Base-by-base conservation (phyloP, 2,329 filamentous ascomycete species). In the Colletotrichum cuscutae region DNA sequence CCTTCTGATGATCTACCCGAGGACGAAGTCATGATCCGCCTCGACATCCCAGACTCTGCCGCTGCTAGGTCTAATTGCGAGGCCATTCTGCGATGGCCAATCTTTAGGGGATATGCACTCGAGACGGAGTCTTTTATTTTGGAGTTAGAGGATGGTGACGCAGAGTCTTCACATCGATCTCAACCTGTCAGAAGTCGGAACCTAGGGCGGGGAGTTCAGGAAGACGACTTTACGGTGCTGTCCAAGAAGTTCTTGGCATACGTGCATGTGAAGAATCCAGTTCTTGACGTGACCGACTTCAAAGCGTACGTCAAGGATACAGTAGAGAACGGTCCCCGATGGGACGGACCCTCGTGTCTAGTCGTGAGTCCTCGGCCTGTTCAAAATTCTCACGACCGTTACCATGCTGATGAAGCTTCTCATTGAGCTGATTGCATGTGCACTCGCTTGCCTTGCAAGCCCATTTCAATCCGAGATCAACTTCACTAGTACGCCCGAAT, bases 221-320 rank as follows among this genome's bases (percentile, higher is more conserved):
- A 80, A 61, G 76, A 80, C 19, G 79, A 81, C 61, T 75, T 81
- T 15, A 71, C 69, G 2, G 59, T 72, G 28, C 75, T 81, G 3
- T 76, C 78, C 19, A 75, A 80, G 35, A 75, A 67, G 7, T 81
- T 81, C 56, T 70, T 81, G 15, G 65, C 76, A 3, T 80, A 80
- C 56, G 79, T 80, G 13, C 79, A 81, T n/a, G 77, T 79, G 24
- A 81, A 81, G 63, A 81, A 81, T 30, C 80, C 79, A 4, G 78
- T 81, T 11, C 73, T 81, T 7, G 79, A 81, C 63, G 71, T 77
- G 3, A 71, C 67, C 0, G 70, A 72, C 46, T 69, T 72, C 22
- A 72, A 68, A 22, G 60, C 65, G 13, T 76, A 76, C 62, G 78
- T 76, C 7, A 77, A 73, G 35, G 30, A 73, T 24, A 76, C 79